Conservation (phyloP, 495 filamentous ascomycete species). For the Penicillium roqueforti region DNA sequence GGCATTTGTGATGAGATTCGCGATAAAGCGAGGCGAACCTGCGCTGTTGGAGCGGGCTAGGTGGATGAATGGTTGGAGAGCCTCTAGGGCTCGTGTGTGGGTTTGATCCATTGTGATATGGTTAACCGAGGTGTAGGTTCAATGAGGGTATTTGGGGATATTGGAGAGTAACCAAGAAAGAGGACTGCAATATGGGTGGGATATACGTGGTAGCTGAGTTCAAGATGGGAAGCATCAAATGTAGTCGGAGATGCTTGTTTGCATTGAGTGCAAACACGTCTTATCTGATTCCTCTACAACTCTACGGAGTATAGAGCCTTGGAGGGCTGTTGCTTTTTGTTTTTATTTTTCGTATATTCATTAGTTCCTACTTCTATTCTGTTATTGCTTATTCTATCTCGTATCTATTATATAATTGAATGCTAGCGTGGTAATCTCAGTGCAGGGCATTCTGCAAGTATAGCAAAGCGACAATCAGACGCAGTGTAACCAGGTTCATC, state of each 20-base stretch:
- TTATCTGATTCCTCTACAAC: slow-evolving; percentile 16
- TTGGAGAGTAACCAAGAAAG: neutral
- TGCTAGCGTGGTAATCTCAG: neutral
- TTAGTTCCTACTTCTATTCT: too few relatives aligned
- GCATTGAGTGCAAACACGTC: slow-evolving; percentile 21
- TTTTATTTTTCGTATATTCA: neutral
- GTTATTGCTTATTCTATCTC: neutral
- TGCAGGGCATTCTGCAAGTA: neutral
- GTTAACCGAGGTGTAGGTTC: neutral
- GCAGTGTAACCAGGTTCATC: slow-evolving; percentile 1
- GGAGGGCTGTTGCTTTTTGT: neutral
- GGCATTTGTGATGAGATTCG: slow-evolving; percentile 82
- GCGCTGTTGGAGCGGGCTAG: slow-evolving; percentile 73
- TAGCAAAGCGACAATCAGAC: neutral
- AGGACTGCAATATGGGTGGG: slow-evolving; percentile 14
- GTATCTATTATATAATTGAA: neutral
- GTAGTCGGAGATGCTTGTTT: slow-evolving; percentile 17
- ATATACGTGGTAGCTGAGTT: slow-evolving; percentile 10
- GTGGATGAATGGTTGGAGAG: slow-evolving; percentile 81
- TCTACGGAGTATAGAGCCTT: too few relatives aligned
- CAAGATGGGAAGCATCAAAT: slow-evolving; percentile 14
- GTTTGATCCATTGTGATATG: slow-evolving; percentile 65
- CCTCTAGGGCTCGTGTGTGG: slow-evolving; percentile 71
- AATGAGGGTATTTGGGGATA: neutral
- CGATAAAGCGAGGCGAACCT: slow-evolving; percentile 73